Conservation (phyloP, 208 protist genomes). For the Leishmania turanica region DNA sequence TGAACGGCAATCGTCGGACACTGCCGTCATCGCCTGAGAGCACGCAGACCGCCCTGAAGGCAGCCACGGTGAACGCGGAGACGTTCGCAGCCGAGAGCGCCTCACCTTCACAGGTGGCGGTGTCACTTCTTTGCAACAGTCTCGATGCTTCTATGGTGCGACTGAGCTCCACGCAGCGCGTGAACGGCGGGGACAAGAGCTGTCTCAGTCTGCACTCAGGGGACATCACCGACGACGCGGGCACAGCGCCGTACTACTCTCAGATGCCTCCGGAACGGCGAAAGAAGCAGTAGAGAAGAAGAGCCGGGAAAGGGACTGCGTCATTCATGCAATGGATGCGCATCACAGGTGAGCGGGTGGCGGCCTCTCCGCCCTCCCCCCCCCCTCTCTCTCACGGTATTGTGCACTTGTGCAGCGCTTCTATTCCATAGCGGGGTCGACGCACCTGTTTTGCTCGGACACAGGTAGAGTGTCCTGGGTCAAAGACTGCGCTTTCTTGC, state of each 20-base stretch:
- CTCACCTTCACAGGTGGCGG: constrained; percentile 15
- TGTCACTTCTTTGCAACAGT: constrained; percentile 5
- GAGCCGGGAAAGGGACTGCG: not conserved
- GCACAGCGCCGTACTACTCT: constrained; percentile 14
- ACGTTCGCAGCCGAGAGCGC: not conserved
- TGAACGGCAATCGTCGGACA: not conserved
- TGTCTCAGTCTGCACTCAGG: not conserved
- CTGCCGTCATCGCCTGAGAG: constrained; percentile 3
- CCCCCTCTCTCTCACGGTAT: not conserved
- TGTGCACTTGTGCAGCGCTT: not conserved
- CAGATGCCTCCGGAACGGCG: constrained; percentile 1
- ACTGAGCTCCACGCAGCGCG: constrained; percentile 6
- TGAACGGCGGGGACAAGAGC: constrained; percentile 9
- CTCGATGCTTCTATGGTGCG: not conserved
- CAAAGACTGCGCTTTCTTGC: not conserved
- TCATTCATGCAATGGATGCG: not conserved
- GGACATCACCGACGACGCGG: constrained; percentile 7
- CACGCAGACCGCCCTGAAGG: not conserved
- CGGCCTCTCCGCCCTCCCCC: not conserved
- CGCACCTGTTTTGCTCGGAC: not conserved
- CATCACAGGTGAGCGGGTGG: not conserved
- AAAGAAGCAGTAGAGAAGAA: not conserved
- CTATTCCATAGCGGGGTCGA: not conserved
- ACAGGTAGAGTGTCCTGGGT: not conserved
- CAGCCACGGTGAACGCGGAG: not conserved